These are phyloP conservation scores for Suillus tomentosus DNA, from an alignment of 768 basidiomycete species.

Conservation along the genomic window DNA sequence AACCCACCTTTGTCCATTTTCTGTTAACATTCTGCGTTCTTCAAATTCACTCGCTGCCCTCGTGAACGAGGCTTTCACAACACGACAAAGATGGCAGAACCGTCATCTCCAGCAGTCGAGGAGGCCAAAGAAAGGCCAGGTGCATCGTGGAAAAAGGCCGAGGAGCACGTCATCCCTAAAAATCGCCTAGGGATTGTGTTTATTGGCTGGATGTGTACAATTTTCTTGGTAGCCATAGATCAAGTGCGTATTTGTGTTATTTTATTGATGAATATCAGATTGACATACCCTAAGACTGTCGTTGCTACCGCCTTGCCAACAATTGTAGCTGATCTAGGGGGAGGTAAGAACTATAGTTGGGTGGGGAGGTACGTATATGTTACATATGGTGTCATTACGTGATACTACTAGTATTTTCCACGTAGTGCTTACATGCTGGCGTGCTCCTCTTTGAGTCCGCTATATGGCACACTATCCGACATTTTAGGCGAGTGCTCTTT, in stretches of 20 bases:
- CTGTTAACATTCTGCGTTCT: background rate
- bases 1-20: background rate
- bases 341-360: constrained; percentile 50
- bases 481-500: constrained; percentile 34
- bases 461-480: constrained; percentile 52
- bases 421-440: constrained; percentile 50
- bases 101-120: background rate
- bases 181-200: constrained; percentile 46
- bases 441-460: constrained; percentile 40
- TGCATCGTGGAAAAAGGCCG: constrained; percentile 38
- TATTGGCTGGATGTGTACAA: constrained; percentile 43
- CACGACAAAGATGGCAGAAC: background rate
- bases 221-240: constrained; percentile 51
- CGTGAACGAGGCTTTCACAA: background rate
- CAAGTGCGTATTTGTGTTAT: constrained; percentile 31
- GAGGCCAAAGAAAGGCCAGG: constrained; percentile 25
- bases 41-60: background rate
- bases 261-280: background rate
- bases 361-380: constrained; percentile 41
- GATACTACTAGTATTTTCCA: background rate
- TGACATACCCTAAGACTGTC: constrained; percentile 35
- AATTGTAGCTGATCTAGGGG: constrained; percentile 46
- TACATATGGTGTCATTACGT: background rate
- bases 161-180: constrained; percentile 45
- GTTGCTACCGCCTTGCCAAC: constrained; percentile 54